These are phyloP conservation scores for Kurtzmaniella quercitrusa DNA, from an alignment of 1,139 yeast genomes.

Conservation along the genomic window DNA sequence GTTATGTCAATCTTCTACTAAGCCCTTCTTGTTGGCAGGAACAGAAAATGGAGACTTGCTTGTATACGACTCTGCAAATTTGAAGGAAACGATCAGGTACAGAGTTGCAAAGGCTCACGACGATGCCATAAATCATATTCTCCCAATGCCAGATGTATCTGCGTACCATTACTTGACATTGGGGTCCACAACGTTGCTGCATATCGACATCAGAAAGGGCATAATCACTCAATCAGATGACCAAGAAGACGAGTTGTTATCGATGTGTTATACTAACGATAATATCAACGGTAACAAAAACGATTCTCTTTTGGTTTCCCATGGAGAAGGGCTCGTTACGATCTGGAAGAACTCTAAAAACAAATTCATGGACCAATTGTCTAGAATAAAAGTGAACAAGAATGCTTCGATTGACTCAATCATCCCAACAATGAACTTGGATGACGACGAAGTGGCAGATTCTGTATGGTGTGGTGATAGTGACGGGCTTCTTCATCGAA, in stretches of 20 bases:
- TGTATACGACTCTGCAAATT: conserved; percentile 55
- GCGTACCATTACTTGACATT: conserved; percentile 78
- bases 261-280: conserved; percentile 64
- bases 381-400: conserved; percentile 67
- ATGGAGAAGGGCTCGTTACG: conserved; percentile 90
- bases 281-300: conserved; percentile 44
- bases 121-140: conserved; percentile 71
- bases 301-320: conserved; percentile 66
- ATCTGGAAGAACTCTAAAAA: conserved; percentile 79
- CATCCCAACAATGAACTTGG: conserved; percentile 71
- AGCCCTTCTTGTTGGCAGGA: conserved; percentile 67
- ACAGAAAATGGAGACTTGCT: conserved; percentile 71
- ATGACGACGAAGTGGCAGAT: conserved; percentile 43
- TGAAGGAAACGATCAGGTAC: conserved; percentile 34
- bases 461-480: conserved; percentile 83
- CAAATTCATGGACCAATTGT: conserved; percentile 69
- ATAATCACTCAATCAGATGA: conserved; percentile 67
- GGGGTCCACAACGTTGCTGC: conserved; percentile 80
- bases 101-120: conserved; percentile 57
- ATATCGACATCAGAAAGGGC: conserved; percentile 75
- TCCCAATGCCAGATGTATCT: conserved; percentile 61
- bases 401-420: conserved; percentile 78
- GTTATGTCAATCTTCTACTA: conserved; percentile 58
- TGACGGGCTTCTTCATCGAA: conserved; percentile 70
- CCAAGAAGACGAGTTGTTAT: conserved; percentile 86